A percentile compares a stretch with the other conserved stretches of the same genome.
These are phyloP conservation scores for Penicillium sp. DNA, from an alignment of 2,329 filamentous ascomycete genomes.

Conservation along the genomic window DNA sequence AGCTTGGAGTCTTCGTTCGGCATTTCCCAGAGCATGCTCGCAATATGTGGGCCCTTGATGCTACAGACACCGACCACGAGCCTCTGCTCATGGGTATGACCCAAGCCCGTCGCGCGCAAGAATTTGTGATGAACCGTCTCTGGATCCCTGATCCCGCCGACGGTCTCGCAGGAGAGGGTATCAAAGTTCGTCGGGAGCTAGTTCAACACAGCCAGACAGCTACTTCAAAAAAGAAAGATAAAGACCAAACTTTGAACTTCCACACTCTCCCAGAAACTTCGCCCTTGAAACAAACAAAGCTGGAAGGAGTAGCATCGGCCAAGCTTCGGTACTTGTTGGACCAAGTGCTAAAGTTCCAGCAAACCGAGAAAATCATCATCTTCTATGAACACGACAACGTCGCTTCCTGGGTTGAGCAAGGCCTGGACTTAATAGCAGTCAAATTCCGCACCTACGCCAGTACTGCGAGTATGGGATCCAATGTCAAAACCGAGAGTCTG, in stretches of 20 bases:
- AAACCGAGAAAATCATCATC: conserved; percentile 78
- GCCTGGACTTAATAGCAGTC: conserved; percentile 68
- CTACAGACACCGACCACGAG: conserved; percentile 35
- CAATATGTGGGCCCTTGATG: conserved; percentile 66
- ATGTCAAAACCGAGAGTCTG: conserved; percentile 70
- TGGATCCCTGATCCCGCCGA: conserved; percentile 36
- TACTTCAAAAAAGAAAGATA: too few relatives aligned
- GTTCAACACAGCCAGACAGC: conserved; percentile 17
- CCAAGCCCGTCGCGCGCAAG: conserved; percentile 56
- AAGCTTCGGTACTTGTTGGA: conserved; percentile 86
- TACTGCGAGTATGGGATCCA: conserved; percentile 54
- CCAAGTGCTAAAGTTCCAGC: conserved; percentile 64
- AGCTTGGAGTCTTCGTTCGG: conserved; percentile 71
- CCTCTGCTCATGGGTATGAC: conserved; percentile 58
- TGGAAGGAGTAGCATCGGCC: conserved; percentile 78
- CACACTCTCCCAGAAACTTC: conserved; percentile 41
- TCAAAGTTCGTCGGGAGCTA: conserved; percentile 35
- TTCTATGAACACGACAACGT: conserved; percentile 90
- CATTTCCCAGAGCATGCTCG: conserved; percentile 63
- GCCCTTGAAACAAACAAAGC: conserved; percentile 57
- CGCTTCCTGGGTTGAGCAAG: conserved; percentile 80
- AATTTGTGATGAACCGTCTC: conserved; percentile 48
- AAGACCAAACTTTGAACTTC: not conserved
- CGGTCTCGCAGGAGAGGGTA: conserved; percentile 43
- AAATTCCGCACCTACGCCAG: conserved; percentile 59